Base-by-base conservation (phyloP, 202 grass and related monocot genomes). In the Schoenoplectus tabernaemontani region DNA sequence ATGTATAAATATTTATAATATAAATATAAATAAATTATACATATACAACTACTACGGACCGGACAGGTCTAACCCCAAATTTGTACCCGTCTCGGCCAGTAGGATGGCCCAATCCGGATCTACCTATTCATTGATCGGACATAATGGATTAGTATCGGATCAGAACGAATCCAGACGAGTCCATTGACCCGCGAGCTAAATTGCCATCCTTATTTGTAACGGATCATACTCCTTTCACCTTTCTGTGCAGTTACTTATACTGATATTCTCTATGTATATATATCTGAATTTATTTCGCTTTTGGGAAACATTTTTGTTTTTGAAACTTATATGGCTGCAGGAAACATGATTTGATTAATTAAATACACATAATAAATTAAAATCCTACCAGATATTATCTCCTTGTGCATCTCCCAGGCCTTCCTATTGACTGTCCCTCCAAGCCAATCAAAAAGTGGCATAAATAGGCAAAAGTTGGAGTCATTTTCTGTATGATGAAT, bases 381-480 rank as follows among this genome's bases (percentile, higher is more conserved):
- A 83, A 66, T 16, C 1, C 59, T 50, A 94, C 96, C 96, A 88
- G 85, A 78, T 10, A 83, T 85, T 16, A 82, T 88, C 59, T 88
- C 74, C 61, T 57, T 48, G 19, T 99, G 96, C 57, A 91, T 73
- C 33, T 91, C 82, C 92, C 92, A 96, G 9, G 92, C 83, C 7
- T 42, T 64, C 50, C 5, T 57, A 46, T 93, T 77, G 10, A 93
- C 32, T 22, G 96, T 96, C 41, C 92, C 90, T 20, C 96, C 92
- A 57, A 99, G 61, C 9, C 85, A 64, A 84, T 99, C 96, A 74
- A 99, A 96, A 20, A 99, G 85, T 59, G 96, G 96, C 96, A 99
- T 99, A 87, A 99, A 99, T n/a, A 99, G 84, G 73, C 96, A 99
- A 83, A 99, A 99, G 41, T 96, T 99, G 66, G 92, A 73, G 23